These are phyloP conservation scores for Lodderomyces theae DNA, from an alignment of 1,139 yeast species.

Conservation along the genomic window DNA sequence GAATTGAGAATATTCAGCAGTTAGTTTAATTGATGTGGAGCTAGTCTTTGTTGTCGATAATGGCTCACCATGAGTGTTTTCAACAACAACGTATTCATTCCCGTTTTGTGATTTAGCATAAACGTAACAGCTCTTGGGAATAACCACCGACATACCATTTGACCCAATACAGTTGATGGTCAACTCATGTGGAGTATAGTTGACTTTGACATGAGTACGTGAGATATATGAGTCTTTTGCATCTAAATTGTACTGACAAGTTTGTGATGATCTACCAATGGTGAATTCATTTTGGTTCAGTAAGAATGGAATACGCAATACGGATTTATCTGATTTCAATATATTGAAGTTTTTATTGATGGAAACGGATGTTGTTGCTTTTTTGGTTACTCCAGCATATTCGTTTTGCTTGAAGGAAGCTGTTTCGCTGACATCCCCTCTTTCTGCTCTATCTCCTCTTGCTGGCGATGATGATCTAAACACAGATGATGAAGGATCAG, in stretches of 20 bases:
- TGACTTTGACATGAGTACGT: slow-evolving; percentile 55
- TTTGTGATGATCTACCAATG: slow-evolving; percentile 66
- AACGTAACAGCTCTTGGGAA: slow-evolving; percentile 50
- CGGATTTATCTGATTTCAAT: slow-evolving; percentile 37
- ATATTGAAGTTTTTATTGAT: slow-evolving; percentile 38
- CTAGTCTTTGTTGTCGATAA: slow-evolving; percentile 11
- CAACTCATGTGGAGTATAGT: slow-evolving; percentile 25
- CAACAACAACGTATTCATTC: slow-evolving; percentile 32
- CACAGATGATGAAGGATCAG: slow-evolving; percentile 53
- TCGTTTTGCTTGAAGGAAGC: no score
- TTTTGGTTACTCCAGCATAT: no score
- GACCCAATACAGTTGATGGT: slow-evolving; percentile 61
- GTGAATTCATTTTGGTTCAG: slow-evolving; percentile 23
- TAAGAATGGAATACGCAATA: slow-evolving; percentile 37
- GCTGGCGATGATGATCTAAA: slow-evolving; percentile 49
- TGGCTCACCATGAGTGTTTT: slow-evolving; percentile 26
- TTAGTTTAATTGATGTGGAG: slow-evolving; percentile 38
- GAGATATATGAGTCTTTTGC: slow-evolving; percentile 61
- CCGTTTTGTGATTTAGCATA: slow-evolving; percentile 22
- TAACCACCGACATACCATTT: slow-evolving; percentile 64
- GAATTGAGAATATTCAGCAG: slow-evolving; percentile 53
- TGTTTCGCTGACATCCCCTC: slow-evolving; percentile 9
- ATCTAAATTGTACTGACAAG: slow-evolving; percentile 56
- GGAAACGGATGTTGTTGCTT: slow-evolving; percentile 7
- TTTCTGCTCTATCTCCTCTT: slow-evolving; percentile 25